Evolutionary conservation across 768 basidiomycete species (phyloP).

Genomic region (Botryobasidium botryosum): DNA sequence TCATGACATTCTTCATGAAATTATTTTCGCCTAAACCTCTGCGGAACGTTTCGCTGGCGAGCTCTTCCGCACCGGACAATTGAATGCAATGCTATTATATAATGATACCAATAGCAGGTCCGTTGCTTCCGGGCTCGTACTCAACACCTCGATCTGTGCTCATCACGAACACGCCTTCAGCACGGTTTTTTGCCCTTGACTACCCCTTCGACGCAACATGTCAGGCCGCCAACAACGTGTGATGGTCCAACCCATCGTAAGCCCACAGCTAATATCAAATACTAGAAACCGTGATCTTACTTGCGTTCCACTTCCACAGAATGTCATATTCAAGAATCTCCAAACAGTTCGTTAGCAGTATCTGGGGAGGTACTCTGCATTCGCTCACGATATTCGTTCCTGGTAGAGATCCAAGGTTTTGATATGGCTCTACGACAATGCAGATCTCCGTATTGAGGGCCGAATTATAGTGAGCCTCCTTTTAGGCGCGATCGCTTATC

Average conservation of each 20-base stretch:
- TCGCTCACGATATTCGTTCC: constrained; percentile 3
- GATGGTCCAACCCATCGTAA: constrained; percentile 98
- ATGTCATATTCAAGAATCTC: constrained; percentile 96
- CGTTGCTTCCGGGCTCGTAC: no score
- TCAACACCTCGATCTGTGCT: no score
- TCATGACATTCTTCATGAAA: no score
- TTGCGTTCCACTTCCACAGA: constrained; percentile 32
- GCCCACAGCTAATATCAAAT: constrained; percentile 17
- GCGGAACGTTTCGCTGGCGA: no score
- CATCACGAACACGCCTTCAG: no score
- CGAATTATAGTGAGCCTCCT: constrained; percentile 69
- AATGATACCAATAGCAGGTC: no score
- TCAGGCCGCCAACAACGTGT: constrained; percentile 86
- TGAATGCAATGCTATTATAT: no score
- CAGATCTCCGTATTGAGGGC: constrained; percentile 92
- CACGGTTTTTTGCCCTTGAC: no score
- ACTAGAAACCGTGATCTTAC: neutral
- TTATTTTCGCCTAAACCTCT: no score
- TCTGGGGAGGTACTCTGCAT: constrained; percentile 4
- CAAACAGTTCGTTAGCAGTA: constrained; percentile 41
- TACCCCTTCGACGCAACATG: constrained; percentile 58
- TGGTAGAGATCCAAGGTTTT: constrained; percentile 63
- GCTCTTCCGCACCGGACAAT: no score
- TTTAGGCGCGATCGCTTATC: neutral
- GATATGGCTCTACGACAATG: constrained; percentile 95